Evolutionary conservation across 805 yeast genomes (phyloP).

Genomic region (Martiniozyma abietophila): DNA sequence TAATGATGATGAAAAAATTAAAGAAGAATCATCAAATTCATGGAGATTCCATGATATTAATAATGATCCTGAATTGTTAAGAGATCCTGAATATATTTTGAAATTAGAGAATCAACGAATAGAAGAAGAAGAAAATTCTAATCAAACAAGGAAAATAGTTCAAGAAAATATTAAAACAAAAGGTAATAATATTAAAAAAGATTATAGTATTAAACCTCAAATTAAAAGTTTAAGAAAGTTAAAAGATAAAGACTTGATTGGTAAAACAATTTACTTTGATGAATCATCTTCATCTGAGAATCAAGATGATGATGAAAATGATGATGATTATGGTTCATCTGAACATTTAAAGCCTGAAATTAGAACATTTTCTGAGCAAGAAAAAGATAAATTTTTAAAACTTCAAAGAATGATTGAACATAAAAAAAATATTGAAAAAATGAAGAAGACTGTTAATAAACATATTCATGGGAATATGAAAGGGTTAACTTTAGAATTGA

Average conservation of each 20-base stretch:
- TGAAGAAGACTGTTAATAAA: slow-evolving; percentile 5
- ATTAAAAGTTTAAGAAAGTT: slow-evolving; percentile 6
- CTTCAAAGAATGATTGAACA: slow-evolving; percentile 13
- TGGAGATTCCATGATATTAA: slow-evolving; percentile 25
- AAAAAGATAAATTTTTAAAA: slow-evolving; percentile 9
- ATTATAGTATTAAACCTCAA: not conserved
- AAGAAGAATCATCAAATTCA: slow-evolving; percentile 13
- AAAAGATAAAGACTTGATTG: slow-evolving; percentile 8
- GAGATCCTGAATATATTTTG: slow-evolving; percentile 17
- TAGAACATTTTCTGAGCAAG: slow-evolving; percentile 13
- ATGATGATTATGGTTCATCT: not conserved
- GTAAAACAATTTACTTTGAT: slow-evolving; percentile 5
- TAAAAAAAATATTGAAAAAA: slow-evolving; percentile 10
- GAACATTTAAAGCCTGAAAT: slow-evolving; percentile 2
- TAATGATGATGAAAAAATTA: slow-evolving; percentile 5
- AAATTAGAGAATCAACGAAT: slow-evolving; percentile 4
- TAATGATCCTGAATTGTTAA: slow-evolving; percentile 11
- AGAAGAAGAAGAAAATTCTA: slow-evolving; percentile 8
- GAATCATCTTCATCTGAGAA: slow-evolving; percentile 1
- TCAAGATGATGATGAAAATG: slow-evolving; percentile 1
- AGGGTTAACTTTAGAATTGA: slow-evolving; percentile 10
- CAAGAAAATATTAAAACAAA: slow-evolving; percentile 8
- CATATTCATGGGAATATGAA: not conserved
- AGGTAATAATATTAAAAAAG: not conserved
- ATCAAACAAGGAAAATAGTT: slow-evolving; percentile 4